These are phyloP conservation scores for Cutaneotrichosporon dermatis DNA, from an alignment of 1,284 basidiomycete species.

Conservation along the genomic window DNA sequence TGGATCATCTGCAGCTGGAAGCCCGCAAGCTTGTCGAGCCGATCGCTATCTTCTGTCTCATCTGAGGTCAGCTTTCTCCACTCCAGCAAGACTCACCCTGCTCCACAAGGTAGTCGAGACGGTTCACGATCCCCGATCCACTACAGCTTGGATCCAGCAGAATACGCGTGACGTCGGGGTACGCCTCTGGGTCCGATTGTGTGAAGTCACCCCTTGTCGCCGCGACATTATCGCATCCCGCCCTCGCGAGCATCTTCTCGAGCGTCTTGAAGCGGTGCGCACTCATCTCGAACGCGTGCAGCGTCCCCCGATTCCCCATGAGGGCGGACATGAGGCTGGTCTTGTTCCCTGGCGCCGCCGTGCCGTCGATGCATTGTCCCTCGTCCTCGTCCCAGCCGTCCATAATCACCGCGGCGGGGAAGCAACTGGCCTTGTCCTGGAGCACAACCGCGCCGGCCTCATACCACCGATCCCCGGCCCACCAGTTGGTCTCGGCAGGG, in stretches of 20 bases:
- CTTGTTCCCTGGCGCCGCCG: constrained; percentile 98
- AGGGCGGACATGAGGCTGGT: constrained; percentile 88
- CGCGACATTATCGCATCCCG: constrained; percentile 71
- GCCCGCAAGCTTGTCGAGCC: constrained; percentile 71
- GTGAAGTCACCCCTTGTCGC: constrained; percentile 74
- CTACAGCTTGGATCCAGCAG: constrained; percentile 90
- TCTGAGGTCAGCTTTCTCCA: neutral
- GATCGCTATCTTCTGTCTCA: constrained; percentile 46
- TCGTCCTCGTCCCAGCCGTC: constrained; percentile 40
- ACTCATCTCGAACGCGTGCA: constrained; percentile 83
- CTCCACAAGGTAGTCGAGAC: constrained; percentile 76
- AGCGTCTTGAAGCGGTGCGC: constrained; percentile 72
- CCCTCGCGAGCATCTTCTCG: constrained; percentile 72
- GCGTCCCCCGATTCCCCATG: constrained; percentile 73
- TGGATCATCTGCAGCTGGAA: constrained; percentile 90
- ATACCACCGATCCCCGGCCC: constrained; percentile 45
- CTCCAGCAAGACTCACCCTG: constrained; percentile 36
- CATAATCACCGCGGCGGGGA: constrained; percentile 77
- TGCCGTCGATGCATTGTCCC: constrained; percentile 79
- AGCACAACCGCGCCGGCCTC: constrained; percentile 62
- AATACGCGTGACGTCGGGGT: constrained; percentile 69
- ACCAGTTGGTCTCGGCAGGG: constrained; percentile 56
- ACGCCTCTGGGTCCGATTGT: constrained; percentile 63
- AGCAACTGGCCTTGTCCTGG: constrained; percentile 97
- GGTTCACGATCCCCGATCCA: constrained; percentile 85